Conservation (phyloP, 2,329 filamentous ascomycete species). For the Gremmenia infestans region DNA sequence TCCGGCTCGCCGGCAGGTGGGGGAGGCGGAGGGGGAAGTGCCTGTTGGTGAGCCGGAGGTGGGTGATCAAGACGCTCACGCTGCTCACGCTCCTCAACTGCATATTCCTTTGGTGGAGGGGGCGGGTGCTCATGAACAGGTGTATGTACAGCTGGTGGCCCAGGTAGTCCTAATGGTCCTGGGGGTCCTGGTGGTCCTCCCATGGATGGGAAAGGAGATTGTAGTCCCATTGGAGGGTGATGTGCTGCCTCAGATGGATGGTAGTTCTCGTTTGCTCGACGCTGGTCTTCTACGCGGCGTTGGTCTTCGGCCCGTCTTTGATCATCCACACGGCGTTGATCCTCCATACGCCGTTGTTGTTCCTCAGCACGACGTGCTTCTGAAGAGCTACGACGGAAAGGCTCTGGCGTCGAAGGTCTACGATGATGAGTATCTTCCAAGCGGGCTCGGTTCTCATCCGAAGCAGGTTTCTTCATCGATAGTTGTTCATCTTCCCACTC, state of each 20-base stretch:
- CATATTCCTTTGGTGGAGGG: constrained; percentile 46
- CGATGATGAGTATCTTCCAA: constrained; percentile 80
- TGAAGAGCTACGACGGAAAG: constrained; percentile 73
- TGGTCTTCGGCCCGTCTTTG: constrained; percentile 51
- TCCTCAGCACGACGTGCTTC: constrained; percentile 58
- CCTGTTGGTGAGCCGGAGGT: constrained; percentile 32
- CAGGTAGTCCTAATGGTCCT: constrained; percentile 28
- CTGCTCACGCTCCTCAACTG: constrained; percentile 49
- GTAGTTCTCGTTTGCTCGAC: constrained; percentile 72
- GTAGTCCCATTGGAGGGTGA: constrained; percentile 62
- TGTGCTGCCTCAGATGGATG: constrained; percentile 92
- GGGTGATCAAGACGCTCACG: constrained; percentile 33
- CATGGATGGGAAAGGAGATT: constrained; percentile 56
- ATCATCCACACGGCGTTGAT: constrained; percentile 46
- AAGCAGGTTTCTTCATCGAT: constrained; percentile 77
- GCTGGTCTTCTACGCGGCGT: constrained; percentile 59
- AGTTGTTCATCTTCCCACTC: constrained; percentile 82
- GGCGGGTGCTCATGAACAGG: constrained; percentile 41
- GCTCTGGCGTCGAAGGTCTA: constrained; percentile 69
- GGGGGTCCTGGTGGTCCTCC: constrained; percentile 36
- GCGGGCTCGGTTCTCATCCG: constrained; percentile 80
- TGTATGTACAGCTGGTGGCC: constrained; percentile 39
- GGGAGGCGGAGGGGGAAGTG: constrained; percentile 31
- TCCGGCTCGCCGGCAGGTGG: constrained; percentile 66
- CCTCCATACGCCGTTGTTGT: constrained; percentile 32